phyloP scores from a whole-genome alignment of 305 asterid genomes.

The Fraxinus platypoda region DNA sequence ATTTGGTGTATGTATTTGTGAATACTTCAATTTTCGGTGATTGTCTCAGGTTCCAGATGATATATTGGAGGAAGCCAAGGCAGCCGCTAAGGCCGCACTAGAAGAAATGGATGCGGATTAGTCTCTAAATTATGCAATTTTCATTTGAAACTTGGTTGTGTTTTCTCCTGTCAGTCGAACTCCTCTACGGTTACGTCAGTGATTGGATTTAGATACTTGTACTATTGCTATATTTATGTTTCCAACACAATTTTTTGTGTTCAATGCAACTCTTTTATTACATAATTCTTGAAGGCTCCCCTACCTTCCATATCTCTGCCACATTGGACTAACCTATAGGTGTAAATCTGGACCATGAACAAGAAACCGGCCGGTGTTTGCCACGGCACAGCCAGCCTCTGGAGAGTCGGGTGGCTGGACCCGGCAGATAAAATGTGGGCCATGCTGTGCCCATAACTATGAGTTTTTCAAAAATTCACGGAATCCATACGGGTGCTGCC shows the following conservation, averaged over 20 bases:
- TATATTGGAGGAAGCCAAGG: conserved; percentile 82
- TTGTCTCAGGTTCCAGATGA: conserved; percentile 68
- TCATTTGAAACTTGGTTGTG: neutral
- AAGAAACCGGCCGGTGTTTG: neutral
- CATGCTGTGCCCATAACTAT: neutral
- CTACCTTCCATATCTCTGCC: neutral
- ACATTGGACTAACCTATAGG: neutral
- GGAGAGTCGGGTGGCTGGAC: neutral
- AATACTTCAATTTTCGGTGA: neutral
- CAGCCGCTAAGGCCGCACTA: conserved; percentile 89
- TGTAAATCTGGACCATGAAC: neutral
- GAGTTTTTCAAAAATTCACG: too few species aligned
- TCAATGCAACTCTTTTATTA: neutral
- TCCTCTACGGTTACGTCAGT: neutral
- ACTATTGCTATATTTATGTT: neutral
- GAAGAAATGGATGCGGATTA: conserved; percentile 99
- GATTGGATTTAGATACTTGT: conserved; percentile 15
- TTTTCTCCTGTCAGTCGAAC: neutral
- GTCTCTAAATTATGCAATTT: neutral
- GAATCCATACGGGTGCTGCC: too few species aligned
- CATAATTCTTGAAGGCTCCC: neutral
- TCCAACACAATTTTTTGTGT: neutral
- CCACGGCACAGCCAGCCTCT: neutral
- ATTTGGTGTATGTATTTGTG: neutral
- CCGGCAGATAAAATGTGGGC: neutral